Percentiles rank a stretch among this genome's conserved stretches.
Evolutionary conservation across 2,329 filamentous ascomycete genomes (phyloP).

Genomic region (Trichoderma semiorbis): DNA sequence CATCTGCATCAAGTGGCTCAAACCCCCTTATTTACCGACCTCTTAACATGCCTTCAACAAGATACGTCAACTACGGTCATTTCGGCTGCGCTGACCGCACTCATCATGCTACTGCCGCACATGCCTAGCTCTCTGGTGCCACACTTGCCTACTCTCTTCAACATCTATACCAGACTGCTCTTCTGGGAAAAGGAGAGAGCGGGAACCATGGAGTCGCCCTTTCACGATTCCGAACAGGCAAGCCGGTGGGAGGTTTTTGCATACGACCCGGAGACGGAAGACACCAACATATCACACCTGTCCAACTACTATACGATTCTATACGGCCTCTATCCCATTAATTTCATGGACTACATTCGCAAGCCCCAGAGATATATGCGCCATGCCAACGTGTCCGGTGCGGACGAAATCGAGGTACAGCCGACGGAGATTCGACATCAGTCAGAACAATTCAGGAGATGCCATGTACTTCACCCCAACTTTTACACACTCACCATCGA

Average conservation of each 20-base stretch:
- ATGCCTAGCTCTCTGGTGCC: constrained; percentile 69
- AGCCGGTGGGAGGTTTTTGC: constrained; percentile 61
- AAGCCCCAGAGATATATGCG: constrained; percentile 77
- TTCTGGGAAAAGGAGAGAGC: constrained; percentile 68
- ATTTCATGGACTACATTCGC: constrained; percentile 81
- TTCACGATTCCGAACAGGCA: constrained; percentile 38
- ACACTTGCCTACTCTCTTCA: constrained; percentile 70
- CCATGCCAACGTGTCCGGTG: constrained; percentile 64
- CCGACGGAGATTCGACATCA: constrained; percentile 72
- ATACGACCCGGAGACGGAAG: constrained; percentile 60
- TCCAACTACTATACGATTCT: constrained; percentile 76
- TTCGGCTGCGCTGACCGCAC: constrained; percentile 68
- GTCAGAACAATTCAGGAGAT: constrained; percentile 69
- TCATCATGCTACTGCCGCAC: constrained; percentile 80
- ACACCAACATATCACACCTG: constrained; percentile 62
- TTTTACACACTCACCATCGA: constrained; percentile 78
- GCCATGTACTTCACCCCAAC: constrained; percentile 77
- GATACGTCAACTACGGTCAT: constrained; percentile 75
- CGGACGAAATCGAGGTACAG: constrained; percentile 74
- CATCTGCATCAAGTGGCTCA: constrained; percentile 71
- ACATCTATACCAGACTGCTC: constrained; percentile 73
- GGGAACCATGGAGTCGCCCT: constrained; percentile 35
- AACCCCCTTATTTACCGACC: constrained; percentile 66
- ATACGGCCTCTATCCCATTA: constrained; percentile 79
- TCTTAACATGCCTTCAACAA: constrained; percentile 70